phyloP scores from a whole-genome alignment of 805 yeast genomes.

The Schwanniomyces sp. region DNA sequence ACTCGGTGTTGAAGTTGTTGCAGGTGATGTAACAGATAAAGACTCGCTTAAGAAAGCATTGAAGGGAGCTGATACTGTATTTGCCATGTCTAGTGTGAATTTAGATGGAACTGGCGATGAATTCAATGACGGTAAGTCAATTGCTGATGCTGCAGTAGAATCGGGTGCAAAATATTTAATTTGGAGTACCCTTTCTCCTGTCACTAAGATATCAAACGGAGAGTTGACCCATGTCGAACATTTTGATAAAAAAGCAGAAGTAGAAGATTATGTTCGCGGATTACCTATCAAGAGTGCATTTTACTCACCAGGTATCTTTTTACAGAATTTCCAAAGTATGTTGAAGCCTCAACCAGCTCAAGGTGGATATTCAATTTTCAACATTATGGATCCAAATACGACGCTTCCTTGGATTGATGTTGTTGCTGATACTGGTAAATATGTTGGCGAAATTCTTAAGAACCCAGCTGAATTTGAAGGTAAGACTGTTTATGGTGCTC shows the following conservation, averaged over 20 bases:
- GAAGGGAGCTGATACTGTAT: conserved; percentile 8
- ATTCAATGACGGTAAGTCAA: conserved; percentile 4
- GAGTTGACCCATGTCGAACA: neutral
- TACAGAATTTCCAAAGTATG: conserved; percentile 3
- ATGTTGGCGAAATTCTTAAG: conserved; percentile 3
- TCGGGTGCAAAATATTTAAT: conserved; percentile 3
- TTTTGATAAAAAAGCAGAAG: conserved; percentile 6
- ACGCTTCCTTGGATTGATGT: conserved; percentile 4
- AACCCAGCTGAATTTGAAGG: conserved; percentile 2
- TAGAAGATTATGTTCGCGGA: conserved; percentile 5
- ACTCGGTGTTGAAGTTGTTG: conserved; percentile 13
- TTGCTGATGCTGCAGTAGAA: conserved; percentile 6
- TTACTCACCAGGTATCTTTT: conserved; percentile 4
- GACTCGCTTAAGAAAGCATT: conserved; percentile 4
- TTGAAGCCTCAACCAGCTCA: neutral
- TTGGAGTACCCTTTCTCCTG: conserved; percentile 5
- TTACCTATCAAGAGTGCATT: conserved; percentile 5
- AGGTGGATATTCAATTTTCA: neutral
- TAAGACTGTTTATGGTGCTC: conserved; percentile 2
- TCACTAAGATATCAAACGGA: neutral
- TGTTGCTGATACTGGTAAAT: conserved; percentile 6
- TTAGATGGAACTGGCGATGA: conserved; percentile 12
- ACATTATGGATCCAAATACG: conserved; percentile 1
- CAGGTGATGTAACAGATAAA: conserved; percentile 6
- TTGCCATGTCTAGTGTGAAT: conserved; percentile 1